Conservation (phyloP, 2,329 filamentous ascomycete species). For the Cryphonectria radicalis region DNA sequence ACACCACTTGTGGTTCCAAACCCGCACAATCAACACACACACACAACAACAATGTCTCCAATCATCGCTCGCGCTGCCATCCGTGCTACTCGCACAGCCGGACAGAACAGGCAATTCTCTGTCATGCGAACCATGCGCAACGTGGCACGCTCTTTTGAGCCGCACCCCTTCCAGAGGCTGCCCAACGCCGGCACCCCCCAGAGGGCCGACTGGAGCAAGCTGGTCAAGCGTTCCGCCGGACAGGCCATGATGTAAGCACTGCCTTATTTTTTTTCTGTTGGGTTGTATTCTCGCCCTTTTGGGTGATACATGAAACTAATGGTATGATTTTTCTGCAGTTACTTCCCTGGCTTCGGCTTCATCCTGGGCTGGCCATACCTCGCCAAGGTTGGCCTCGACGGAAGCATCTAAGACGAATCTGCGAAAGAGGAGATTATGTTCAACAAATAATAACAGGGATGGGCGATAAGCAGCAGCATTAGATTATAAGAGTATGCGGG, state of each 20-base stretch:
- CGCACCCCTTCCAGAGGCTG: constrained; percentile 44
- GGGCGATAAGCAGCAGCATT: not conserved
- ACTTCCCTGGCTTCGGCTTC: constrained; percentile 39
- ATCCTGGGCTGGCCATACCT: constrained; percentile 46
- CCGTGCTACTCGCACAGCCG: constrained; percentile 36
- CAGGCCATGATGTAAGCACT: constrained; percentile 42
- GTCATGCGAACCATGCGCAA: constrained; percentile 41
- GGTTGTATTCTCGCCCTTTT: too few relatives aligned
- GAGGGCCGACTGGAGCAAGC: constrained; percentile 44
- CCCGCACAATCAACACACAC: constrained; percentile 8
- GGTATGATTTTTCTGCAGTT: constrained; percentile 35
- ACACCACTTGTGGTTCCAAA: constrained; percentile 25
- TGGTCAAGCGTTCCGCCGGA: constrained; percentile 38
- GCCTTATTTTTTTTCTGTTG: not conserved
- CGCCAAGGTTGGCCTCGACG: constrained; percentile 34
- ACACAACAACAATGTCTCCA: constrained; percentile 37
- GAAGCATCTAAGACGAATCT: constrained; percentile 32
- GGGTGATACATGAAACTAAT: not conserved
- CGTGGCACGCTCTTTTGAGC: constrained; percentile 44
- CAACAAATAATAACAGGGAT: not conserved
- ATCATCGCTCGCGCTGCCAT: constrained; percentile 41
- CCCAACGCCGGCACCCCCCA: constrained; percentile 37
- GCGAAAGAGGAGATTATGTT: constrained; percentile 29
- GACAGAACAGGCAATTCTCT: constrained; percentile 40
- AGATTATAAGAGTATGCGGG: not conserved